These are phyloP conservation scores for Microthlaspi erraticum DNA, from an alignment of 345 rosid species.

Conservation along the genomic window DNA sequence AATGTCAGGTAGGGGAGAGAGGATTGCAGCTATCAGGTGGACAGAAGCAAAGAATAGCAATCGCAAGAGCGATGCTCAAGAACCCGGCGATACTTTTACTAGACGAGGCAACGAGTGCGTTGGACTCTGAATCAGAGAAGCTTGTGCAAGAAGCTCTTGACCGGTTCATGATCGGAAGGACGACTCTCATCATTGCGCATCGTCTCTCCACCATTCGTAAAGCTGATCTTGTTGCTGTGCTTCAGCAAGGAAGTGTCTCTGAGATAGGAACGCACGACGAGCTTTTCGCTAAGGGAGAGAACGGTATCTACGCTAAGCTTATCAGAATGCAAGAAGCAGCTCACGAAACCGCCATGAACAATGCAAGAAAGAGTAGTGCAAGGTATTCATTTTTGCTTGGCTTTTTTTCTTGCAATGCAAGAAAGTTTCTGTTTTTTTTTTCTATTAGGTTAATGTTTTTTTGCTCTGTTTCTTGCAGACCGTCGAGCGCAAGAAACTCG, in stretches of 20 bases:
- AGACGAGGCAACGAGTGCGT: conserved; percentile 96
- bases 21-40: conserved; percentile 98
- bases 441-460: neutral
- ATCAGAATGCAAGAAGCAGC: conserved; percentile 95
- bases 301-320: conserved; percentile 88
- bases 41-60: conserved; percentile 96
- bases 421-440: too few relatives aligned
- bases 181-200: conserved; percentile 95
- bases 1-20: conserved; percentile 97
- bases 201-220: conserved; percentile 96
- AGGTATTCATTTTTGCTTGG: conserved; percentile 53
- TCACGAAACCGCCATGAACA: conserved; percentile 90
- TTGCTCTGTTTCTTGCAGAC: conserved; percentile 63
- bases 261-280: conserved; percentile 96
- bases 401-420: neutral
- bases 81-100: conserved; percentile 90
- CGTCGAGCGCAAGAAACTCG: conserved; percentile 97
- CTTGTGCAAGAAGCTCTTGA: conserved; percentile 97
- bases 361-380: conserved; percentile 98
- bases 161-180: conserved; percentile 97
- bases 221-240: conserved; percentile 97
- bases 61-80: conserved; percentile 97
- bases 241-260: conserved; percentile 92
- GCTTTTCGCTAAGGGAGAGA: conserved; percentile 86
- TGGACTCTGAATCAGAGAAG: conserved; percentile 97